phyloP scores from a whole-genome alignment of 441 rosid species.

The Viola pubescens region DNA sequence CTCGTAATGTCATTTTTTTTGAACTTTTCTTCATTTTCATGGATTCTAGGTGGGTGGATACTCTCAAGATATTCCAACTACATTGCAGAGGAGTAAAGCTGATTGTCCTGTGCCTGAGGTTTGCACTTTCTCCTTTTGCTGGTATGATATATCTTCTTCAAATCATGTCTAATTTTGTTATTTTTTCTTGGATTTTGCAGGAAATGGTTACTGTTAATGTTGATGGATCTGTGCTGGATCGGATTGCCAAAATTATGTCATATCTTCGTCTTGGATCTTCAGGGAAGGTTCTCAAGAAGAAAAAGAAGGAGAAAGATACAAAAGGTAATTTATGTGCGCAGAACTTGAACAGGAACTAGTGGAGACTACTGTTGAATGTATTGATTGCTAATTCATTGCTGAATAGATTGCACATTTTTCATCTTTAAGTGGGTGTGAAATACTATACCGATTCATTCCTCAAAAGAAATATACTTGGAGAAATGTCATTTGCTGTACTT shows the following conservation, averaged over 20 bases:
- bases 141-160: not conserved
- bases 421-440: too few relatives aligned
- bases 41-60: constrained; percentile 71
- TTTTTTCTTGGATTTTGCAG: constrained; percentile 30
- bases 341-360: not conserved
- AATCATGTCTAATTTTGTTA: constrained; percentile 7
- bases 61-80: constrained; percentile 83
- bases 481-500: too few relatives aligned
- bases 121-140: constrained; percentile 12
- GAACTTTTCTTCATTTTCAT: constrained; percentile 10
- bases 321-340: constrained; percentile 42
- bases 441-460: too few relatives aligned
- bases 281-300: constrained; percentile 97
- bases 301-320: constrained; percentile 81
- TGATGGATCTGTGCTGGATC: constrained; percentile 93
- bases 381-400: too few relatives aligned
- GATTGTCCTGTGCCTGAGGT: constrained; percentile 96
- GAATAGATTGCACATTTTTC: too few relatives aligned
- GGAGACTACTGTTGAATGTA: too few relatives aligned
- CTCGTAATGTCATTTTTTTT: not conserved
- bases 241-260: constrained; percentile 87
- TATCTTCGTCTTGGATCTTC: constrained; percentile 98
- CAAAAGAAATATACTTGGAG: too few relatives aligned
- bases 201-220: constrained; percentile 90
- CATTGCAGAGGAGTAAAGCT: constrained; percentile 88